Percentiles rank a stretch among this genome's conserved stretches.
phyloP scores from a whole-genome alignment of 1,284 basidiomycete species.

The Cryptococcus sp. region DNA sequence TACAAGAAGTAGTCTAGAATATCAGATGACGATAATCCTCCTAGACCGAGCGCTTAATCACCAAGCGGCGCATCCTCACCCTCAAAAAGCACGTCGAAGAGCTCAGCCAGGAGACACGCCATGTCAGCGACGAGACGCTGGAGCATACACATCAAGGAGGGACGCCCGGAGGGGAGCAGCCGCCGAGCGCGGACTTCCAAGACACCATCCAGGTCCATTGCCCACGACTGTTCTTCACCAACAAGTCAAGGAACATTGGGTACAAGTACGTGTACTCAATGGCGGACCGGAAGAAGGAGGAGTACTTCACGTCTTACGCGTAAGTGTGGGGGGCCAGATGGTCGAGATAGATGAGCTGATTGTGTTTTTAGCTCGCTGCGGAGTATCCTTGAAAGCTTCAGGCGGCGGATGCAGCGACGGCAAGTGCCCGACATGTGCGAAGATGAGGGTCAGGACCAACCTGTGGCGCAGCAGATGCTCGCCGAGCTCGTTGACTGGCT shows the following conservation, averaged over 20 bases:
- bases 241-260: slow-evolving; percentile 73
- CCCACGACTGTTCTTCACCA: slow-evolving; percentile 77
- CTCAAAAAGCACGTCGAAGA: slow-evolving; percentile 31
- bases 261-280: slow-evolving; percentile 88
- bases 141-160: slow-evolving; percentile 5
- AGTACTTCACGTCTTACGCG: slow-evolving; percentile 85
- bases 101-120: slow-evolving; percentile 28
- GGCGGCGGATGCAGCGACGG: slow-evolving; percentile 18
- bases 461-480: slow-evolving; percentile 13
- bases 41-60: slow-evolving; percentile 10
- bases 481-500: slow-evolving; percentile 22
- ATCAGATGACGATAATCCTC: slow-evolving; percentile 1
- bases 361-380: slow-evolving; percentile 25
- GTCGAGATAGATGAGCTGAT: not conserved
- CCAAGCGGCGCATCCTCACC: slow-evolving; percentile 24
- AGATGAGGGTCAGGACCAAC: slow-evolving; percentile 9
- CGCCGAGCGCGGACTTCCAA: slow-evolving; percentile 54
- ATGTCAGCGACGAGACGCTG: slow-evolving; percentile 36
- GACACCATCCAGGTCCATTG: slow-evolving; percentile 89
- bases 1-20: not conserved
- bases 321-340: slow-evolving; percentile 45
- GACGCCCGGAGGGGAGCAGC: slow-evolving; percentile 4
- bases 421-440: slow-evolving; percentile 4
- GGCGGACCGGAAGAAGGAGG: slow-evolving; percentile 66
- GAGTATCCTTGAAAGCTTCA: slow-evolving; percentile 31